Evolutionary conservation across 441 rosid species (phyloP).

Genomic region (Erysimum pusillum): DNA sequence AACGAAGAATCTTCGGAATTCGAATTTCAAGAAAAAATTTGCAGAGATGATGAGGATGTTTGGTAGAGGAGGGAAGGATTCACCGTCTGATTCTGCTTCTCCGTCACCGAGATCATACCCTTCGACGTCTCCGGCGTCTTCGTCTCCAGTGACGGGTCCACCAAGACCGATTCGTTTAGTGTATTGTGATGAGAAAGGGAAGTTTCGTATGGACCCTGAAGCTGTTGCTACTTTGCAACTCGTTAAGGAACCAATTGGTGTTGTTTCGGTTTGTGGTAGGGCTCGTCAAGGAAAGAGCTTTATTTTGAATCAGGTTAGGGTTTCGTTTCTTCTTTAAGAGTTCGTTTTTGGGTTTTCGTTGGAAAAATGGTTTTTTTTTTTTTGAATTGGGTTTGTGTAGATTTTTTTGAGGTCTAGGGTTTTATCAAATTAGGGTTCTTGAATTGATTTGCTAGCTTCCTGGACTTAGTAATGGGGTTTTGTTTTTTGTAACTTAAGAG

Average conservation of each 20-base stretch:
- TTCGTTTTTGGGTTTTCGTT: neutral
- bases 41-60: slow-evolving; percentile 62
- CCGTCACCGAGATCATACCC: slow-evolving; percentile 52
- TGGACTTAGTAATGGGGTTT: neutral
- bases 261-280: slow-evolving; percentile 96
- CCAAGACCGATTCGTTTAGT: slow-evolving; percentile 89
- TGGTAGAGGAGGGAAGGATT: slow-evolving; percentile 53
- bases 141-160: slow-evolving; percentile 74
- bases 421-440: slow-evolving; percentile 27
- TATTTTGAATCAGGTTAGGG: slow-evolving; percentile 83
- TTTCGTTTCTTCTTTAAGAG: neutral
- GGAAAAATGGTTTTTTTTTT: slow-evolving; percentile 45
- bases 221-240: slow-evolving; percentile 93
- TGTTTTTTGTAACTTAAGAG: neutral
- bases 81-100: slow-evolving; percentile 53
- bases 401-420: slow-evolving; percentile 40
- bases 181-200: slow-evolving; percentile 92
- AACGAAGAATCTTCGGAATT: slow-evolving; percentile 18
- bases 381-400: slow-evolving; percentile 31
- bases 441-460: neutral
- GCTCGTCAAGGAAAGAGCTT: slow-evolving; percentile 98
- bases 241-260: slow-evolving; percentile 93
- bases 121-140: slow-evolving; percentile 49
- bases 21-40: slow-evolving; percentile 3
- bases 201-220: slow-evolving; percentile 98